A percentile compares a stretch with the other conserved stretches of the same genome.
These are phyloP conservation scores for Pholiota adiposa DNA, from an alignment of 1,284 basidiomycete genomes.

Conservation along the genomic window DNA sequence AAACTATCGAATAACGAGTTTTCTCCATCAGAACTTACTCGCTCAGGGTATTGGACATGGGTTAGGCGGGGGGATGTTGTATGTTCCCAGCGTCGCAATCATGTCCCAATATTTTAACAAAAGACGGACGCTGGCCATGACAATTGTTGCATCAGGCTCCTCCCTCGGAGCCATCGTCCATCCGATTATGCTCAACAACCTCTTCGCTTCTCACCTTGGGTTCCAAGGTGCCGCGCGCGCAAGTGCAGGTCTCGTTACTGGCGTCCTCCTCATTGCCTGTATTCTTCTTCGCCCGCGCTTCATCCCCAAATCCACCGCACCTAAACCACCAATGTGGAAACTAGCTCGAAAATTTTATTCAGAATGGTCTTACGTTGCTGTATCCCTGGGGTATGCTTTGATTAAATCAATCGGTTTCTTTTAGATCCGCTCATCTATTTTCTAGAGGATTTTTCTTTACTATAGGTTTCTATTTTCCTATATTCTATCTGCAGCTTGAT, in stretches of 20 bases:
- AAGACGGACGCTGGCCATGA: slow-evolving; percentile 24
- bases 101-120: slow-evolving; percentile 26
- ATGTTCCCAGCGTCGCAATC: slow-evolving; percentile 27
- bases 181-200: slow-evolving; percentile 22
- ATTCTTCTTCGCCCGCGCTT: slow-evolving; percentile 35
- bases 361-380: slow-evolving; percentile 25
- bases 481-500: slow-evolving; percentile 55
- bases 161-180: slow-evolving; percentile 19
- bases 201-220: slow-evolving; percentile 31
- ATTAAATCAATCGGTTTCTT: neutral
- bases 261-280: slow-evolving; percentile 42
- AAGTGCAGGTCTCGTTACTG: slow-evolving; percentile 40
- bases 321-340: slow-evolving; percentile 5
- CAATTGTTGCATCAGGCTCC: slow-evolving; percentile 20
- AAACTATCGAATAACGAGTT: slow-evolving; percentile 7
- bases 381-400: slow-evolving; percentile 8
- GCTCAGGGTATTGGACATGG: slow-evolving; percentile 28
- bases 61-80: slow-evolving; percentile 25
- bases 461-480: slow-evolving; percentile 43
- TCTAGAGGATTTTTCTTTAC: slow-evolving; percentile 24
- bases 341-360: slow-evolving; percentile 8
- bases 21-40: slow-evolving; percentile 22
- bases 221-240: slow-evolving; percentile 46
- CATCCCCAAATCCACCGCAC: slow-evolving; percentile 10
- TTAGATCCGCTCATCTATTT: neutral